Evolutionary conservation across 148 eudicot genomes (phyloP).

Genomic region (Agrostemma githago): DNA sequence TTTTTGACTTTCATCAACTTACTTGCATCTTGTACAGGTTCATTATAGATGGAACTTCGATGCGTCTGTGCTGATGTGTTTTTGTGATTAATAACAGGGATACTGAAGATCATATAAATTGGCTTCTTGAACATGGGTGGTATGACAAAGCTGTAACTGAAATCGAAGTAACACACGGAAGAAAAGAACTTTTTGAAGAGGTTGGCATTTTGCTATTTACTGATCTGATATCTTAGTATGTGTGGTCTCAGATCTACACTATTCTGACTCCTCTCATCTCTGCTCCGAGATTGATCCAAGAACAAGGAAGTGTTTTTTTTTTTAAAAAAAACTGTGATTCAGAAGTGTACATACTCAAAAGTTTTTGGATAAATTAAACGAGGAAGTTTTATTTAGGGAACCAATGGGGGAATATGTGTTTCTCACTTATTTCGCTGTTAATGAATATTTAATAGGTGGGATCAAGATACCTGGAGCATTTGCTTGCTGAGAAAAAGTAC

Average conservation of each 20-base stretch:
- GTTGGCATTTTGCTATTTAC: conserved; percentile 32
- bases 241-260: not conserved
- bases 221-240: not conserved
- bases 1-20: not conserved
- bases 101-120: conserved; percentile 93
- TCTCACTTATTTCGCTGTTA: conserved; percentile 6
- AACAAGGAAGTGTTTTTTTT: no score
- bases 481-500: conserved; percentile 85
- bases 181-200: conserved; percentile 87
- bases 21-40: not conserved
- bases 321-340: no score
- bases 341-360: no score
- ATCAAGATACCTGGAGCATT: conserved; percentile 84
- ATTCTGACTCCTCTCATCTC: not conserved
- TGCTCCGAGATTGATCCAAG: not conserved
- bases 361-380: no score
- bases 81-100: conserved; percentile 49
- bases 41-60: not conserved
- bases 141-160: conserved; percentile 94
- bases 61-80: conserved; percentile 11
- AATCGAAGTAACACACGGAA: conserved; percentile 89
- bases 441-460: conserved; percentile 52
- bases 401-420: not conserved
- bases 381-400: not conserved
- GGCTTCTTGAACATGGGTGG: conserved; percentile 96